Conservation (phyloP, 129 eudicot genomes). For the Calendula officinalis region DNA sequence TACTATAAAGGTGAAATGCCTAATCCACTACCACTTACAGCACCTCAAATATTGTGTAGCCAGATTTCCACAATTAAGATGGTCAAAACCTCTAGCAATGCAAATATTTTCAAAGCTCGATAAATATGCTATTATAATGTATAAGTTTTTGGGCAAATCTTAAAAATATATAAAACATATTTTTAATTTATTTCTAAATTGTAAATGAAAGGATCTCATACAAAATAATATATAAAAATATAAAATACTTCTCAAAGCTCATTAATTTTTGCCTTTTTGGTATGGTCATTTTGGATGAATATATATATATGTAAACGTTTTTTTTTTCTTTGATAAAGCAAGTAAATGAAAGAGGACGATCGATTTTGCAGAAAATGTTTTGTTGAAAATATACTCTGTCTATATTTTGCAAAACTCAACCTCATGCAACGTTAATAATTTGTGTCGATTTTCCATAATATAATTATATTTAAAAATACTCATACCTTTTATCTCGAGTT, state of each 20-base stretch:
- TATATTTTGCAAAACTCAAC: background rate
- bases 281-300: no score
- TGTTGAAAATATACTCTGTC: no score
- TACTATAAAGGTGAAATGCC: background rate
- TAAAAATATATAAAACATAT: background rate
- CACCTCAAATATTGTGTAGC: conserved; percentile 8
- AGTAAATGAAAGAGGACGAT: no score
- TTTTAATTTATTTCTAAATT: no score
- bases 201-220: no score
- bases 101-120: background rate
- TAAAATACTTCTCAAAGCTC: no score
- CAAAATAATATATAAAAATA: no score
- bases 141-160: background rate
- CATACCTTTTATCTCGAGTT: conserved; percentile 57
- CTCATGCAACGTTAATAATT: background rate
- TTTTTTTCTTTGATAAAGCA: no score
- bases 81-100: background rate
- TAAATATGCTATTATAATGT: background rate
- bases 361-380: no score
- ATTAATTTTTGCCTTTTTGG: no score
- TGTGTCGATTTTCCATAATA: background rate
- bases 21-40: conserved; percentile 13
- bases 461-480: background rate
- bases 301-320: no score
- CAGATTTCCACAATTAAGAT: background rate